Evolutionary conservation across 164 flowering plant genomes (phyloP), one percentile per base, ranked within the genome.

Genomic region (Brasenia schreberi): DNA sequence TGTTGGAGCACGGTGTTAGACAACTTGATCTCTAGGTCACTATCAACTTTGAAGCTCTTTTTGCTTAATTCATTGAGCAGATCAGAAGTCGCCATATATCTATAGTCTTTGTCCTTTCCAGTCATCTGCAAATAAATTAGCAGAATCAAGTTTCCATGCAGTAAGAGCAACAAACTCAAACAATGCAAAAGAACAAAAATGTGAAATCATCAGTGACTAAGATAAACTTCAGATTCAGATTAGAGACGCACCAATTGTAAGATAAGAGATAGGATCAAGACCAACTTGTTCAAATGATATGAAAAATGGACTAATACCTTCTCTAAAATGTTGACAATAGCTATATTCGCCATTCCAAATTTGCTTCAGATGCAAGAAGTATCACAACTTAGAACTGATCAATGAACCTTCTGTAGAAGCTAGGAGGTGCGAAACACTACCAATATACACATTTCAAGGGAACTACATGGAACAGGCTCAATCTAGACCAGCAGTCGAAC

Each of bases 81-180:
- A 78, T 95, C 99, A 62, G 97, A 95, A 64, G 99, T 95, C 19
- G 99, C 99, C 99, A 95, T 95, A 58, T 95, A 95, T 74, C 99
- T 82, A 73, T 82, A 95, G 79, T 95, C 99, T 77, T 95, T 95
- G 78, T 95, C 99, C 77, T 95, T 95, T 39, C 97, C 99, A 0
- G 96, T 92, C 92, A 95, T 95, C 99, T 95, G 82, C 63, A 75
- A 67, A 68, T 23, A 67, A 64, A 69, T 0, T 19, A 65, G 64
- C 44, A 33, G 23, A 5, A n/a, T 11, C 58, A 43, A 18, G 56
- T 49, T 49, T 49, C 16, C 56, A 49, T 9, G 56, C 16, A 33
- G 39, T 3, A 33, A 33, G 39, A 33, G 39, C 39, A 33, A 33
- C 39, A 33, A 33, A 33, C 39, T 33, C 39, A 33, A 33, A 33